These are phyloP conservation scores for Diaporthe destruens DNA, from an alignment of 2,329 filamentous ascomycete genomes.

Conservation along the genomic window DNA sequence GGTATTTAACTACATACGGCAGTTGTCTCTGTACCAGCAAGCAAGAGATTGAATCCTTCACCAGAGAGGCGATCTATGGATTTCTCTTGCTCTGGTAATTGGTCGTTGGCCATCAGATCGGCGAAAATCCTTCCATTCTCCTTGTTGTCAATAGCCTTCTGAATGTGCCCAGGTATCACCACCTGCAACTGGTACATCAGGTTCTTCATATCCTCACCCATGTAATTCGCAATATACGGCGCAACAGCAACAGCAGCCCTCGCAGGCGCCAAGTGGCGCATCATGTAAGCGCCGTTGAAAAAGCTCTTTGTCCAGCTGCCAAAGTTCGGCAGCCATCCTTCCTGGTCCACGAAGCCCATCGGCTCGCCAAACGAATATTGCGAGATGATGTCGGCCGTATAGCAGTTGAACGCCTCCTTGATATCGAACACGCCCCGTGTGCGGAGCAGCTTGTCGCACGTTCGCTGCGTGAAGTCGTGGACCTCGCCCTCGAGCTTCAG, in stretches of 20 bases:
- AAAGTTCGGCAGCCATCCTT: slow-evolving; percentile 36
- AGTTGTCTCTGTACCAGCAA: slow-evolving; percentile 44
- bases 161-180: slow-evolving; percentile 46
- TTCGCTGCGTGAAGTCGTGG: slow-evolving; percentile 45
- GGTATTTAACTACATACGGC: slow-evolving; percentile 4
- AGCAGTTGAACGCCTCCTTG: slow-evolving; percentile 35
- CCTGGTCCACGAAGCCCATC: slow-evolving; percentile 35
- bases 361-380: slow-evolving; percentile 35
- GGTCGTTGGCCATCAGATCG: slow-evolving; percentile 46
- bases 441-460: slow-evolving; percentile 48
- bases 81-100: slow-evolving; percentile 42
- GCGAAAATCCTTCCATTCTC: slow-evolving; percentile 47
- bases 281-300: slow-evolving; percentile 35
- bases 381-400: slow-evolving; percentile 24
- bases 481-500: slow-evolving; percentile 50
- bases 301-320: slow-evolving; percentile 47
- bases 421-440: slow-evolving; percentile 9
- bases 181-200: slow-evolving; percentile 48
- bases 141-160: slow-evolving; percentile 41
- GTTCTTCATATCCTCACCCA: slow-evolving; percentile 43
- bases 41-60: slow-evolving; percentile 44
- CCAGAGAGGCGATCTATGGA: slow-evolving; percentile 42
- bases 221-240: slow-evolving; percentile 45
- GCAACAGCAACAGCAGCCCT: slow-evolving; percentile 47
- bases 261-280: slow-evolving; percentile 48